Evolutionary conservation across 306 rosid species (phyloP), one percentile per base, ranked within the genome.

Genomic region (Vicia villosa): DNA sequence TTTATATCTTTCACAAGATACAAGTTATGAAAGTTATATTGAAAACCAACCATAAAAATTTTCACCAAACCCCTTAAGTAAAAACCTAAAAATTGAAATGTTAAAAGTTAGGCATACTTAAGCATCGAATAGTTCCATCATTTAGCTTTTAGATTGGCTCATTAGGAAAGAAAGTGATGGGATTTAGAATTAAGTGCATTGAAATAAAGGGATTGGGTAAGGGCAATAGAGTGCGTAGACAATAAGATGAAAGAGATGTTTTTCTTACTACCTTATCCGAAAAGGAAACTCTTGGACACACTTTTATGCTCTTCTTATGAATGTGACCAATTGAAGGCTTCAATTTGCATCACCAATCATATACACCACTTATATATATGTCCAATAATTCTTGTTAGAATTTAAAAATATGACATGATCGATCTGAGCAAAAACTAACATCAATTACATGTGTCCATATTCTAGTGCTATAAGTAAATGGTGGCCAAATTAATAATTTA

Each of bases 211-310:
- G 67, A 66, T 78, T n/a, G n/a, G n/a, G n/a, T n/a, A n/a, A 32
- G 65, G 42, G 42, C 3, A 21, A 37, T n/a, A n/a, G 12, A 37
- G 61, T 62, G 42, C 47, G 57, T 65, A 42, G 24, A 16, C 66
- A 69, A 72, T 72, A 14, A n/a, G 38, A 57, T 75, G 73, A 82
- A 74, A 75, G 69, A 36, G 82, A 77, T 43, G 73, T 74, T n/a
- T 72, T 34, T 34, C 38, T 34, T 8, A 34, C 38, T 34, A 79
- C 74, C 85, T 81, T 83, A 77, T 76, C 74, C 74, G 0, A 76
- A 77, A 71, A 37, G 85, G 74, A 62, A 65, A 68, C 58, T 43
- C 68, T 70, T 41, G 50, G 68, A 75, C 79, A 57, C 66, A 46
- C 12, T n/a, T 55, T 47, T 52, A 38, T 34, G 63, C 54, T 60